Base-by-base conservation (phyloP, 345 rosid species). In the Syzygium jambos region DNA sequence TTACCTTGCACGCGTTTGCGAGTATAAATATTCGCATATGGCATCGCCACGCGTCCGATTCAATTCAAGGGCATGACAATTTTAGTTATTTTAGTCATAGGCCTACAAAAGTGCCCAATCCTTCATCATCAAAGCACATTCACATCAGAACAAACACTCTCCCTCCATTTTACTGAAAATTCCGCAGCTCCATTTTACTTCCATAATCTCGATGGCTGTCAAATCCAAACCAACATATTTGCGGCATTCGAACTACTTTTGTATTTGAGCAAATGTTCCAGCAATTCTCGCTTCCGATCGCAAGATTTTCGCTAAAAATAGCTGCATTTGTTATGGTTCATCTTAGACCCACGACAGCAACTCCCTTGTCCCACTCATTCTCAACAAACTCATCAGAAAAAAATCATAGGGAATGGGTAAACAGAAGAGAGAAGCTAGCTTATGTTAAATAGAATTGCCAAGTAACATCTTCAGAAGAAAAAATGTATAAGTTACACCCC, bases 21-120 rank as follows among this genome's bases (percentile, higher is more conserved):
- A 16, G 3, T 4, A 16, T 2, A 5, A 38, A 68, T 9, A 9
- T 19, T 2, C 1, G 0, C 2, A 34, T 2, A 21, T 27, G 0
- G 4, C 11, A 34, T 68, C 11, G 23, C 30, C 68, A 4, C 11
- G 0, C 13, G 0, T 73, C 49, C 7, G 1, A 19, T 17, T 30
- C 25, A 1, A 34, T 4, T 68, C 23, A 2, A 65, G 46, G 78
- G 43, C 3, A 0, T 4, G 25, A 68, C 1, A 0, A 73, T 73
- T 73, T 29, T 10, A 34, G 46, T 68, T 0, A 34, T 68, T 68
- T 9, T 34, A 17, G 78, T 34, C 46, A 68, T 9, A 68, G 17
- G 80, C 80, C 46, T 19, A 68, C 80, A 3, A 9, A 73, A 19
- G 14, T 34, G 38, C 46, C 14, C 49, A 61, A 61, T 61, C 34